These are phyloP conservation scores for Trichoderma guizhouense DNA, from an alignment of 2,329 filamentous ascomycete species.

Conservation along the genomic window DNA sequence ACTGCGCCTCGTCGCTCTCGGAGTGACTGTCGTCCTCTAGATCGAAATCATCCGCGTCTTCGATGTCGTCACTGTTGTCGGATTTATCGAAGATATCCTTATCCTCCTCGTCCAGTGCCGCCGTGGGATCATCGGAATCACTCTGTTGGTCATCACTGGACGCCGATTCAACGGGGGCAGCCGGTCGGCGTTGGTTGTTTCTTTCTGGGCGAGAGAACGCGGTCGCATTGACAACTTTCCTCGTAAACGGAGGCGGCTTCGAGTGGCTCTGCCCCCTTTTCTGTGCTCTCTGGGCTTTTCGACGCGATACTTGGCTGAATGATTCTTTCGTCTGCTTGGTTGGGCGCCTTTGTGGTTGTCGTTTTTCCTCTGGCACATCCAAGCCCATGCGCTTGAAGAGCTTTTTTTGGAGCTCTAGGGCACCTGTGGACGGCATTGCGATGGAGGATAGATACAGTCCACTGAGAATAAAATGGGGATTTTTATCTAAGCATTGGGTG, in stretches of 20 bases:
- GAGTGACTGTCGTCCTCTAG: slow-evolving; percentile 22
- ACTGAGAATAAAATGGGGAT: background rate
- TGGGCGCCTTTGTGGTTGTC: slow-evolving; percentile 7
- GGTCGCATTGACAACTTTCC: background rate
- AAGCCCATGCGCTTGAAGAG: slow-evolving; percentile 38
- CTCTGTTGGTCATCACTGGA: background rate
- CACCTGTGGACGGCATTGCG: slow-evolving; percentile 26
- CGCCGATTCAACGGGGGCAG: background rate
- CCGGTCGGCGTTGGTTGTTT: background rate
- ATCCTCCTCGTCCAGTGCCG: background rate
- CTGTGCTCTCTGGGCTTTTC: slow-evolving; percentile 61
- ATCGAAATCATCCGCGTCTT: slow-evolving; percentile 27
- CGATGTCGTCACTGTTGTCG: slow-evolving; percentile 6
- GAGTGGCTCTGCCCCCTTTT: slow-evolving; percentile 48
- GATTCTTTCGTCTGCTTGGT: slow-evolving; percentile 20
- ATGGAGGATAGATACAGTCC: background rate
- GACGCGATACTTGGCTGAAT: slow-evolving; percentile 57
- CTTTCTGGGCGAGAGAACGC: background rate
- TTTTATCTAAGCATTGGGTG: background rate
- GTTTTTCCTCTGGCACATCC: slow-evolving; percentile 26
- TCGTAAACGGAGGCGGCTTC: background rate
- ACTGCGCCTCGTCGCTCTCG: slow-evolving; percentile 23
- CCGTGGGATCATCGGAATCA: slow-evolving; percentile 20
- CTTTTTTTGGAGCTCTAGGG: slow-evolving; percentile 36
- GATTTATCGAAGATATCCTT: background rate